phyloP scores from a whole-genome alignment of 352 stramenopile genomes.

The Lagenidium sp. region DNA sequence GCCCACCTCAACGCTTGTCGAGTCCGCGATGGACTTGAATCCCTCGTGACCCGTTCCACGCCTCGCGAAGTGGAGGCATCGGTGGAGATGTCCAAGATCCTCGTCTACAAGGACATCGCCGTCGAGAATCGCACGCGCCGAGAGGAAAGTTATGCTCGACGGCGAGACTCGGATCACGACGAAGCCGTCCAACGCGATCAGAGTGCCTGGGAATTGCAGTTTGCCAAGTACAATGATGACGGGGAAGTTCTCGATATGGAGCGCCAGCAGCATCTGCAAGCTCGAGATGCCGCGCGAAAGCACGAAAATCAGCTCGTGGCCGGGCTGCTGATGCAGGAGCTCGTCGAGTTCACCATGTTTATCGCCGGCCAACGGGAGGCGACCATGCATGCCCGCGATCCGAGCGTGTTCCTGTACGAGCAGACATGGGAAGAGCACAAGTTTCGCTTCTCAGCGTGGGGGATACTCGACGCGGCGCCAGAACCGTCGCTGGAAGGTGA shows the following conservation, averaged over 20 bases:
- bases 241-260: slow-evolving; percentile 33
- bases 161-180: slow-evolving; percentile 30
- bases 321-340: slow-evolving; percentile 22
- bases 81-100: slow-evolving; percentile 31
- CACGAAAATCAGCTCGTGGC: slow-evolving; percentile 41
- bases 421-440: slow-evolving; percentile 51
- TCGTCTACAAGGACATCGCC: slow-evolving; percentile 61
- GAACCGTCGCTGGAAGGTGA: neutral
- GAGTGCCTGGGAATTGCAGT: slow-evolving; percentile 34
- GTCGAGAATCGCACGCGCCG: slow-evolving; percentile 46
- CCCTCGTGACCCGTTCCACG: slow-evolving; percentile 33
- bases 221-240: slow-evolving; percentile 59
- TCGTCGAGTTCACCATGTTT: slow-evolving; percentile 51
- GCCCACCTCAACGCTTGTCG: neutral
- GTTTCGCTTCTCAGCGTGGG: slow-evolving; percentile 23
- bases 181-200: slow-evolving; percentile 44
- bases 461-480: no score
- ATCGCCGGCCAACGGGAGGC: slow-evolving; percentile 42
- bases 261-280: slow-evolving; percentile 18
- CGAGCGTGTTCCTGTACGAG: slow-evolving; percentile 25
- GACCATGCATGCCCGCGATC: slow-evolving; percentile 22
- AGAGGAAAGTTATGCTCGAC: slow-evolving; percentile 35
- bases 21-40: slow-evolving; percentile 14
- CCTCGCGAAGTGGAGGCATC: slow-evolving; percentile 30
- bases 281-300: slow-evolving; percentile 21